Evolutionary conservation across 768 basidiomycete genomes (phyloP).

Genomic region (Inosperma sp.): DNA sequence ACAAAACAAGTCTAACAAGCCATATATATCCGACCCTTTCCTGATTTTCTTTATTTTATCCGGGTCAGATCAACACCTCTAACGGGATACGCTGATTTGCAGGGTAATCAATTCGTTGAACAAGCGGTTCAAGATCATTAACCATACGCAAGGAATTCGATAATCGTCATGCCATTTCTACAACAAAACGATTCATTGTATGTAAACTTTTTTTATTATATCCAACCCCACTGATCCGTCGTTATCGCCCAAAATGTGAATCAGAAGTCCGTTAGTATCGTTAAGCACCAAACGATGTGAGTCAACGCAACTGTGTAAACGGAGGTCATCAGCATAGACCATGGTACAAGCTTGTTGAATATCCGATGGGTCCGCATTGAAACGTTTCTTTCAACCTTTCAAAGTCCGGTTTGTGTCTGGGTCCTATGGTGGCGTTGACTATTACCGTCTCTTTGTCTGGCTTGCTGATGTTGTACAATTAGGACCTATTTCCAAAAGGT

Average conservation of each 20-base stretch:
- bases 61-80: too few species aligned
- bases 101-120: too few species aligned
- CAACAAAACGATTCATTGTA: too few species aligned
- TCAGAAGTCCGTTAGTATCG: conserved; percentile 3
- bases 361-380: conserved; percentile 50
- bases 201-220: conserved; percentile 32
- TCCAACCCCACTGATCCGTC: conserved; percentile 53
- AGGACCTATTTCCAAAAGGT: too few species aligned
- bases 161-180: too few species aligned
- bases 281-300: background rate
- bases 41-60: too few species aligned
- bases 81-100: too few species aligned
- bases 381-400: conserved; percentile 55
- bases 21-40: too few species aligned
- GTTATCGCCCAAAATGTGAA: conserved; percentile 55
- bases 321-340: conserved; percentile 34
- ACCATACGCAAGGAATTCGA: too few species aligned
- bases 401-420: conserved; percentile 38
- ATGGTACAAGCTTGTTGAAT: conserved; percentile 36
- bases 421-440: conserved; percentile 17
- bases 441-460: conserved; percentile 14
- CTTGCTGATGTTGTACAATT: background rate
- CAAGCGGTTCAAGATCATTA: too few species aligned
- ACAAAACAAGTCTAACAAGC: too few species aligned
- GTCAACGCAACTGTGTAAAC: conserved; percentile 37